Conservation (phyloP, 1,284 basidiomycete genomes). For the Ustilago tritici region DNA sequence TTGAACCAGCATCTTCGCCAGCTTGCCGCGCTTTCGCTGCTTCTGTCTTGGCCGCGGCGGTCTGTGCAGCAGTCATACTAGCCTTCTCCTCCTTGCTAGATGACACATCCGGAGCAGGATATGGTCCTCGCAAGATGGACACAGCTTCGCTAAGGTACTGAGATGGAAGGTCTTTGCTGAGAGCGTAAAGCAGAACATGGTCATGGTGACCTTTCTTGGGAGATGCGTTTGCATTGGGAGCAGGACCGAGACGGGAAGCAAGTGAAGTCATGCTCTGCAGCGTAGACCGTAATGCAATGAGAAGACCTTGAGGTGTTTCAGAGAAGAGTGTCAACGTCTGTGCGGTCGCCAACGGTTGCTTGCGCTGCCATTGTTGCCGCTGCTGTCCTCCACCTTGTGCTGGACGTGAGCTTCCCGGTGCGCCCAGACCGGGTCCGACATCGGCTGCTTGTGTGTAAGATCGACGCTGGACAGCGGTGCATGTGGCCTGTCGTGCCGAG, state of each 20-base stretch:
- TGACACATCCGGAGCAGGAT: constrained; percentile 9
- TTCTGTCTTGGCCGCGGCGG: constrained; percentile 24
- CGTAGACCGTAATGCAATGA: constrained; percentile 55
- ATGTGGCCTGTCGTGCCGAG: background rate
- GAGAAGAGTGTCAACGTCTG: constrained; percentile 58
- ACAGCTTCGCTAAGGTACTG: constrained; percentile 51
- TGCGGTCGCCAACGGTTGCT: constrained; percentile 53
- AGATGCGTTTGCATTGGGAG: constrained; percentile 13
- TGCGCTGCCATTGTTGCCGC: constrained; percentile 52
- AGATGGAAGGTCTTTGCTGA: constrained; percentile 58
- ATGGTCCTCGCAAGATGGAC: constrained; percentile 39
- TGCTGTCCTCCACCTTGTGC: constrained; percentile 10
- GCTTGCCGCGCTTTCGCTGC: constrained; percentile 3
- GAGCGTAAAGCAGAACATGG: constrained; percentile 53
- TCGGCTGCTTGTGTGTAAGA: constrained; percentile 32
- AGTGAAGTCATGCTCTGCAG: constrained; percentile 49
- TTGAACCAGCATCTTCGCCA: constrained; percentile 11
- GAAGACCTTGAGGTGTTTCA: constrained; percentile 42
- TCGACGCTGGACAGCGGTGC: constrained; percentile 19
- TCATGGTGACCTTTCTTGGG: constrained; percentile 27
- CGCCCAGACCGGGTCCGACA: constrained; percentile 5
- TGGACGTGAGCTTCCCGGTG: background rate
- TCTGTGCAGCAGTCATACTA: constrained; percentile 35
- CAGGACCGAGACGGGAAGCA: constrained; percentile 29
- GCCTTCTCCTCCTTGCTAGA: constrained; percentile 10